These are phyloP conservation scores for Viridothelium virens DNA, from an alignment of 495 filamentous ascomycete species.

Conservation along the genomic window DNA sequence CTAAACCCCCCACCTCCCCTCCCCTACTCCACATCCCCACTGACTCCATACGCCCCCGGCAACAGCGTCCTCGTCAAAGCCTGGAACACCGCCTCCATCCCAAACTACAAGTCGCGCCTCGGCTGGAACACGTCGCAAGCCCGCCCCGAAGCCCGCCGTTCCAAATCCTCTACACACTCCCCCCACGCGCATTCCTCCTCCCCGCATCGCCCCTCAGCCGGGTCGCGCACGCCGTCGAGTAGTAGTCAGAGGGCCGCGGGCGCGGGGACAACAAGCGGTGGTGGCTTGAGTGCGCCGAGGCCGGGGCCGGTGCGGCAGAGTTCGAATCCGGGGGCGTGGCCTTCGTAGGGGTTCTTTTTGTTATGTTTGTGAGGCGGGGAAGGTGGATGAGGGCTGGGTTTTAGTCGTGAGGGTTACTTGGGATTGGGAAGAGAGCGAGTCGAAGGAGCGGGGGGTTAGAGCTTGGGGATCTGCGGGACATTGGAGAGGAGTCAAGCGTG, in stretches of 20 bases:
- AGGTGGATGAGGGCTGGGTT: not conserved
- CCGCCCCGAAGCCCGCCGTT: not conserved
- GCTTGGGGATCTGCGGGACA: not conserved
- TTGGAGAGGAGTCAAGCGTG: too few relatives aligned
- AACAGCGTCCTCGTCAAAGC: slow-evolving; percentile 36
- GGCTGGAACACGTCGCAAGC: slow-evolving; percentile 21
- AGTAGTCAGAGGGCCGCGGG: not conserved
- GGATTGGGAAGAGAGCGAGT: not conserved
- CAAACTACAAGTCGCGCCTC: slow-evolving; percentile 25
- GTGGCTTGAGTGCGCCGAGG: not conserved
- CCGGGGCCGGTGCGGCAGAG: not conserved
- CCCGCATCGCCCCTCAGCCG: not conserved
- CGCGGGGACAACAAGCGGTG: not conserved
- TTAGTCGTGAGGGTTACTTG: too few relatives aligned
- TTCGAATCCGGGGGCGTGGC: slow-evolving; percentile 6
- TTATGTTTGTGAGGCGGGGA: not conserved
- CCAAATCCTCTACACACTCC: not conserved
- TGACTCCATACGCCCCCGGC: not conserved
- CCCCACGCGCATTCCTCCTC: not conserved
- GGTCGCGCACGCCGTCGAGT: not conserved
- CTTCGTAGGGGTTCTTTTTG: not conserved
- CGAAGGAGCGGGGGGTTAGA: not conserved
- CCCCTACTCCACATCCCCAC: not conserved
- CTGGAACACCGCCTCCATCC: slow-evolving; percentile 32
- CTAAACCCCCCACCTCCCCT: not conserved